Conservation (phyloP, 2,329 filamentous ascomycete species). For the Fusarium nurragi region DNA sequence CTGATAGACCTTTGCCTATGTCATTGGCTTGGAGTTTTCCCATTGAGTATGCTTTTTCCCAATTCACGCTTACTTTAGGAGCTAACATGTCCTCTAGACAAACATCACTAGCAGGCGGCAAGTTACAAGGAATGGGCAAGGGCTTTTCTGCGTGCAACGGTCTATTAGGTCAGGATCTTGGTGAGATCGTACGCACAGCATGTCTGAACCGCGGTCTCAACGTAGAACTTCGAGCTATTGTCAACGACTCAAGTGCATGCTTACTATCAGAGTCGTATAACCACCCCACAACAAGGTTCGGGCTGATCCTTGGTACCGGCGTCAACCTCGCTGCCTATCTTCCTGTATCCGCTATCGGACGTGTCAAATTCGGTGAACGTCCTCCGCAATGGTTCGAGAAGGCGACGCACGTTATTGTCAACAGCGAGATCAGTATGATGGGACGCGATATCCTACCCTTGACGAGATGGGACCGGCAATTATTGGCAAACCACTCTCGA, state of each 20-base stretch:
- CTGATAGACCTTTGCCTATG: slow-evolving; percentile 61
- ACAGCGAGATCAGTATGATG: slow-evolving; percentile 75
- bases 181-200: slow-evolving; percentile 64
- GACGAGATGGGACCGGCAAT: slow-evolving; percentile 67
- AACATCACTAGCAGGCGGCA: slow-evolving; percentile 69
- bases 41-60: slow-evolving; percentile 59
- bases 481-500: slow-evolving; percentile 62
- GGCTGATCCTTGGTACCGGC: slow-evolving; percentile 73
- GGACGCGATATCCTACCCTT: slow-evolving; percentile 66
- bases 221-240: slow-evolving; percentile 67
- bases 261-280: slow-evolving; percentile 71
- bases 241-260: slow-evolving; percentile 75
- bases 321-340: slow-evolving; percentile 73
- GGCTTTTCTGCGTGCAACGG: slow-evolving; percentile 68
- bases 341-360: slow-evolving; percentile 65
- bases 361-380: slow-evolving; percentile 65
- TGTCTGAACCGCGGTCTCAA: slow-evolving; percentile 62
- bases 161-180: slow-evolving; percentile 67
- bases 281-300: slow-evolving; percentile 67
- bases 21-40: slow-evolving; percentile 76
- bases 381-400: slow-evolving; percentile 65
- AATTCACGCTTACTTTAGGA: background rate
- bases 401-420: slow-evolving; percentile 71
- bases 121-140: slow-evolving; percentile 72
- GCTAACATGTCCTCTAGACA: slow-evolving; percentile 58